Evolutionary conservation across 495 filamentous ascomycete genomes (phyloP), one percentile per base, ranked within the genome.

Genomic region (Penicillium subrubescens): DNA sequence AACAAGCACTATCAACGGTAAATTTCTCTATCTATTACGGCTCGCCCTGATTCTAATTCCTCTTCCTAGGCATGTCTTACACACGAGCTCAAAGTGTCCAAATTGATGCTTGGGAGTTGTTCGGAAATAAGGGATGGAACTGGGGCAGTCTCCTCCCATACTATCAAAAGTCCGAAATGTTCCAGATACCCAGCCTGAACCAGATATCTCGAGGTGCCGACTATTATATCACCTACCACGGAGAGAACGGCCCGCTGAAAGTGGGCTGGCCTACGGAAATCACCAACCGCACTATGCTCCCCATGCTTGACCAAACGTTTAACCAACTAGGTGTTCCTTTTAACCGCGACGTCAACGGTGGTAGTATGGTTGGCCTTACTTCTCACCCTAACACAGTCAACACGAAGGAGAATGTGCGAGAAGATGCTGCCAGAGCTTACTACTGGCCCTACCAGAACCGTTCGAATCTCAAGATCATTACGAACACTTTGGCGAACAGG

Each of bases 51-150:
- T 35, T 51, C 15, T 8, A 29, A 21, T 21, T 61, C 39, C 50
- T 39, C 19, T 39, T 21, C 5, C 19, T 57, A 83, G 81, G 82
- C 25, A 82, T 83, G 79, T 77, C 81, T 12, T 84, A 85, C 41
- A 73, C 77, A 35, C 70, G 73, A 27, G 74, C 73, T 0, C 71
- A 77, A 59, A 65, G 60, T 5, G 76, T 63, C 19, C 75, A 73
- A 68, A 77, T 78, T 62, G 83, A 90, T 64, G 74, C 80, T 2
- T 90, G 88, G 88, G 77, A 82, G 60, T 68, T 67, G 5, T 70
- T 89, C 4, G 88, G 89, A 2, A 90, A 89, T 66, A 76, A 80
- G 2, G 86, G 86, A n/a, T 90, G 88, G 88, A 82, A 78, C 60
- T 90, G 87, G 85, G 61, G 80, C 1, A 82, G 68, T 37, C 70